These are phyloP conservation scores for Kwoniella dejecticola DNA, from an alignment of 768 basidiomycete genomes.

Conservation along the genomic window DNA sequence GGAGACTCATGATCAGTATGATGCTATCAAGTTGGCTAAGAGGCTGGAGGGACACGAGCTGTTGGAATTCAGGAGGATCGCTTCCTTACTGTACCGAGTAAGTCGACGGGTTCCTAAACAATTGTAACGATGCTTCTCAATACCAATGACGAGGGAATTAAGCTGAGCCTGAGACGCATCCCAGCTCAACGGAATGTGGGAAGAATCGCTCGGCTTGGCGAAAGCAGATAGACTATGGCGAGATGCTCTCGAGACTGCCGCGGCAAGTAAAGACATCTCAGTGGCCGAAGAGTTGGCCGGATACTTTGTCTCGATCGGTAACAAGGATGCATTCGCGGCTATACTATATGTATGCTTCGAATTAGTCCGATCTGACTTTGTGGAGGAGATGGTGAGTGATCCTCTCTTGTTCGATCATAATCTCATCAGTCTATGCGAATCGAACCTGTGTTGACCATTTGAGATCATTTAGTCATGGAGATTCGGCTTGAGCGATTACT, in stretches of 20 bases:
- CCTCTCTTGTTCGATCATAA: too few species aligned
- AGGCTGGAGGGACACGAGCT: constrained; percentile 86
- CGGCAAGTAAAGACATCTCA: constrained; percentile 77
- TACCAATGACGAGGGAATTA: background rate
- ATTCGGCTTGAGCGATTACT: constrained; percentile 92
- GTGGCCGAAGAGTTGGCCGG: constrained; percentile 92
- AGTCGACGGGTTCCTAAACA: constrained; percentile 12
- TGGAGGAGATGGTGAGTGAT: constrained; percentile 70
- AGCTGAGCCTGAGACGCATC: too few species aligned
- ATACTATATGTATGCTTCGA: constrained; percentile 92
- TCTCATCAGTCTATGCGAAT: too few species aligned
- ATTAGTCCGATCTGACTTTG: constrained; percentile 85
- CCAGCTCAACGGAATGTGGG: constrained; percentile 95
- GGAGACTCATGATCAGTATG: constrained; percentile 98
- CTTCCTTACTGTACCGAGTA: constrained; percentile 95
- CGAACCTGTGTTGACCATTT: too few species aligned
- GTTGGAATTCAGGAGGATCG: constrained; percentile 89
- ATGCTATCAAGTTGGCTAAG: constrained; percentile 81
- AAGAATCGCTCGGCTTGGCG: constrained; percentile 90
- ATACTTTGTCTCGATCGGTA: constrained; percentile 97
- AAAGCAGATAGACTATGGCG: constrained; percentile 98
- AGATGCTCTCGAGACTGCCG: constrained; percentile 91
- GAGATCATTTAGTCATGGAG: constrained; percentile 92
- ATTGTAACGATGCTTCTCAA: too few species aligned
- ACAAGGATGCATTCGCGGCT: constrained; percentile 95